Evolutionary conservation across 1,284 basidiomycete species (phyloP).

Genomic region (Rhodotorula mucilaginosa): DNA sequence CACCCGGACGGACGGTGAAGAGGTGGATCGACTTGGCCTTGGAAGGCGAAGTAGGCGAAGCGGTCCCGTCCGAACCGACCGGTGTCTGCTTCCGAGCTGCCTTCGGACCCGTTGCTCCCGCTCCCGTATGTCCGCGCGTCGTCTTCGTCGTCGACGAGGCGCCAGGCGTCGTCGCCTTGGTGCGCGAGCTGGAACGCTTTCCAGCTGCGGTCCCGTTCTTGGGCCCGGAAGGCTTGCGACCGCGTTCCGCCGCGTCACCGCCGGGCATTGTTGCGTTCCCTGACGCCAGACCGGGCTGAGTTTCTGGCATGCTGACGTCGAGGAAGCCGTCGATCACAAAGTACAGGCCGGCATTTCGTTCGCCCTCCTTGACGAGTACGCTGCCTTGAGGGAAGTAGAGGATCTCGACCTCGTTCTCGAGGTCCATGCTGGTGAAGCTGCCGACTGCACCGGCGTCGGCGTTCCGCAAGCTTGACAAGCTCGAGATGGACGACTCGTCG

Average conservation of each 20-base stretch:
- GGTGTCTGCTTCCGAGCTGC: background rate
- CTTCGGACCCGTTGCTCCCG: background rate
- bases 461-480: conserved; percentile 19
- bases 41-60: background rate
- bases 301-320: conserved; percentile 76
- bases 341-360: conserved; percentile 86
- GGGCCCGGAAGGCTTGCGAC: background rate
- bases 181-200: conserved; percentile 1
- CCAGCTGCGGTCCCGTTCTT: background rate
- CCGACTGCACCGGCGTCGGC: conserved; percentile 42
- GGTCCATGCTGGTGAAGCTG: conserved; percentile 58
- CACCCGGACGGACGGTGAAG: conserved; percentile 95
- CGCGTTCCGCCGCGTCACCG: background rate
- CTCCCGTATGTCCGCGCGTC: background rate
- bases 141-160: background rate
- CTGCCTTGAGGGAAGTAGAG: conserved; percentile 86
- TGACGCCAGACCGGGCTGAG: conserved; percentile 23
- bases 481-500: conserved; percentile 40
- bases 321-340: conserved; percentile 98
- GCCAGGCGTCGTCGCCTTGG: background rate
- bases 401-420: conserved; percentile 96
- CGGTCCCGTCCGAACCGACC: background rate
- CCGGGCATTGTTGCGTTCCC: background rate
- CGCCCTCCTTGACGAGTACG: conserved; percentile 82
- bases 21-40: conserved; percentile 51